Conservation (phyloP, 2,329 filamentous ascomycete species). For the Aspergillus ruber region DNA sequence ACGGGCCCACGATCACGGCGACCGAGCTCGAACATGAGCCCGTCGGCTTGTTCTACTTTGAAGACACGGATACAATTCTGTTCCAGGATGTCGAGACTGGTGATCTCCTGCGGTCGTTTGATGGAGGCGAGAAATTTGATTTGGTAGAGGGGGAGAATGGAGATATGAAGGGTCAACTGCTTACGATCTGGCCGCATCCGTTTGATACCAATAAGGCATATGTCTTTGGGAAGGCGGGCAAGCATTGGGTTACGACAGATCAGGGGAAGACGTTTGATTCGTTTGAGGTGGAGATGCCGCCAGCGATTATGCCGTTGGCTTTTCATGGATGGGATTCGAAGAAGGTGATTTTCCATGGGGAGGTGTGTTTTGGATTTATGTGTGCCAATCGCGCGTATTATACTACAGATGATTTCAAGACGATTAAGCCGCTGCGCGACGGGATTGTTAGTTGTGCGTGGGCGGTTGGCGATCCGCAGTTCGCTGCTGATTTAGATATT, state of each 20-base stretch:
- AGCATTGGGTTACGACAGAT: conserved; percentile 79
- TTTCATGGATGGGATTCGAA: conserved; percentile 82
- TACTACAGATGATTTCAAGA: conserved; percentile 78
- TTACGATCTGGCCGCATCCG: conserved; percentile 66
- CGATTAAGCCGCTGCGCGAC: conserved; percentile 57
- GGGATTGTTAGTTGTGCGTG: conserved; percentile 75
- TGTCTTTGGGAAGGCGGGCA: conserved; percentile 60
- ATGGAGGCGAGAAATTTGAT: conserved; percentile 76
- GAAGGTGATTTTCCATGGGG: conserved; percentile 77
- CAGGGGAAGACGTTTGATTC: conserved; percentile 72
- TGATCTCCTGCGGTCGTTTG: conserved; percentile 67
- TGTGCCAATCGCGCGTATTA: conserved; percentile 63
- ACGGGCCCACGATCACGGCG: conserved; percentile 59
- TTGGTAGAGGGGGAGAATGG: conserved; percentile 57
- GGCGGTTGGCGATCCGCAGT: conserved; percentile 70
- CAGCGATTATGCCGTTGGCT: conserved; percentile 49
- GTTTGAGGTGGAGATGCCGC: conserved; percentile 59
- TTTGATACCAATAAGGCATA: conserved; percentile 75
- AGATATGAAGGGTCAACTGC: conserved; percentile 40
- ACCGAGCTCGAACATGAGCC: conserved; percentile 63
- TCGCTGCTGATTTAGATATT: conserved; percentile 51
- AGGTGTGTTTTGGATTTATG: conserved; percentile 58
- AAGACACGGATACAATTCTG: conserved; percentile 75
- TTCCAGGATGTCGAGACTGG: conserved; percentile 61
- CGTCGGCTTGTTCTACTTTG: conserved; percentile 75